A percentile compares a stretch with the other conserved stretches of the same genome.
Conservation (phyloP, 2,329 filamentous ascomycete genomes). For the Nakataea oryzae region DNA sequence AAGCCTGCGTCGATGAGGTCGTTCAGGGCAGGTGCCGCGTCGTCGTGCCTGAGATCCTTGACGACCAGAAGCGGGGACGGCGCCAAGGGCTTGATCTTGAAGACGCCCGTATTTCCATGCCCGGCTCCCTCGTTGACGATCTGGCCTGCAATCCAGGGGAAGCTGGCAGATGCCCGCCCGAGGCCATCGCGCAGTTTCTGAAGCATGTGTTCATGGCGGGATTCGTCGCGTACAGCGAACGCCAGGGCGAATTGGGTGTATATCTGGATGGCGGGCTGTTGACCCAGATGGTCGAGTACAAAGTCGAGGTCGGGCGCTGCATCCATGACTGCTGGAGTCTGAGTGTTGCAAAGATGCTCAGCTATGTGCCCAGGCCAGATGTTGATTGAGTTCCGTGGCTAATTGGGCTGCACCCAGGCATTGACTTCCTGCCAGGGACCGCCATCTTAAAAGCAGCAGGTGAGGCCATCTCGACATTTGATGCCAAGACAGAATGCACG, state of each 20-base stretch:
- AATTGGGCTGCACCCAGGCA: no score
- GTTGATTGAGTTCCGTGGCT: no score
- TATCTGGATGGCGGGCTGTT: slow-evolving; percentile 26
- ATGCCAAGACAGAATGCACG: no score
- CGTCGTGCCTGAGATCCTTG: slow-evolving; percentile 28
- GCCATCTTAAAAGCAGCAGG: not conserved
- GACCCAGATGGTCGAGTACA: slow-evolving; percentile 29
- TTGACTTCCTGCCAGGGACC: not conserved
- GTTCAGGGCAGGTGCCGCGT: slow-evolving; percentile 24
- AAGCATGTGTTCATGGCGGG: slow-evolving; percentile 14
- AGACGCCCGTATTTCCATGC: slow-evolving; percentile 18
- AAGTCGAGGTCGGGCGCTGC: slow-evolving; percentile 7
- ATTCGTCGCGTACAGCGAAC: slow-evolving; percentile 17
- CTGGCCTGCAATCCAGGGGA: slow-evolving; percentile 37
- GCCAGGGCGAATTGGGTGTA: slow-evolving; percentile 35
- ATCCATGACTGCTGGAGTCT: not conserved
- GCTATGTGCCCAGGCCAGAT: no score
- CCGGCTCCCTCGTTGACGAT: slow-evolving; percentile 22
- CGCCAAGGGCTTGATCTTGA: slow-evolving; percentile 26
- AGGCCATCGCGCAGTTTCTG: slow-evolving; percentile 24
- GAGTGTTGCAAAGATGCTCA: no score
- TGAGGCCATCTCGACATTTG: no score
- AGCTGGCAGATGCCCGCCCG: slow-evolving; percentile 21
- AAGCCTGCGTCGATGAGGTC: slow-evolving; percentile 24
- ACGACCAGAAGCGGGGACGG: slow-evolving; percentile 23